Base-by-base conservation (phyloP, 345 rosid species). In the Murraya paniculata region DNA sequence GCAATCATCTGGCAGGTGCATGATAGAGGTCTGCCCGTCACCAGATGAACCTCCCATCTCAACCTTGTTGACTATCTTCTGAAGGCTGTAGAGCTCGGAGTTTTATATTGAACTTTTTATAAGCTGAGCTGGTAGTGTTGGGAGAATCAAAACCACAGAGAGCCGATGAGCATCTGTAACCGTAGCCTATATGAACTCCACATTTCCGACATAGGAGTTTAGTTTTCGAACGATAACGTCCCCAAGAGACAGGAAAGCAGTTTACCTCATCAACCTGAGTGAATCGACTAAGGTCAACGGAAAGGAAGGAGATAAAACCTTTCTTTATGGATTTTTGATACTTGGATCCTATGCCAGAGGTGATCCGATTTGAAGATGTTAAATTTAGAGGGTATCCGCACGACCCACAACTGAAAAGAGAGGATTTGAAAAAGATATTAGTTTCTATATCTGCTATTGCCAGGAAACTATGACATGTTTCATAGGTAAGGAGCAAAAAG, bases 1-100 rank as follows among this genome's bases (percentile, higher is more conserved):
- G 64, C 91, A 93, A 86, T 93, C 99, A 87, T 90, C 92, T 33
- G 93, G 90, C 39, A 93, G 88, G 77, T 86, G 84, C 77, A 81
- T 80, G 77, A 91, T 82, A 57, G 89, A 84, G 72, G 87, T 84
- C 69, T 36, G 24, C 45, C 67, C 73, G 78, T 82, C 81, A 74
- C 38, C 62, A 6, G 76, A 83, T 80, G 82, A 80, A 77, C 64
- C 79, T 78, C 77, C 91, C 92, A 94, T 85, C 59, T 76, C 76
- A 53, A 82, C 75, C 78, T 74, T 71, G 72, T 83, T 71, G 81
- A 77, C 77, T 57, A 73, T 84, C 91, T 73, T 85, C 88, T 9
- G 85, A 86, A 71, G 89, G 90, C 79, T 89, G 92, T 77, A 89
- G 79, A 72, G 91, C 81, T 78, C 82, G 80, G 69, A 85, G 85